These are phyloP conservation scores for Pseudognaphalium luteoalbum DNA, from an alignment of 129 eudicot species.

Conservation along the genomic window DNA sequence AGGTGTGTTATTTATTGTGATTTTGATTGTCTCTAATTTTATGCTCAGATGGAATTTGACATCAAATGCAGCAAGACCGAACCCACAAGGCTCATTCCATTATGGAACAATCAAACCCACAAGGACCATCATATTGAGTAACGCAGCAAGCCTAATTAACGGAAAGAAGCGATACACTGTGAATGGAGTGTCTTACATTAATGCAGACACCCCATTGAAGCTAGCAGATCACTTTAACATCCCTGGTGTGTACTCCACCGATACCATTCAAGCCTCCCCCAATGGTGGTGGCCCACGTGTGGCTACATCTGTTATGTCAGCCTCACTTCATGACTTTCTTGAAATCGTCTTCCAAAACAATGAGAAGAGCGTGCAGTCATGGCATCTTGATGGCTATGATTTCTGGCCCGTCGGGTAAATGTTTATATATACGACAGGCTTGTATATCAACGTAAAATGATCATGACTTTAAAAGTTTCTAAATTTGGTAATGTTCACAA, in stretches of 20 bases:
- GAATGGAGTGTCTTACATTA: conserved; percentile 69
- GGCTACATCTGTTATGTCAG: conserved; percentile 64
- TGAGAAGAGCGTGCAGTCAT: conserved; percentile 68
- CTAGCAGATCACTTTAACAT: conserved; percentile 92
- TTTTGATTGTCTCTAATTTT: conserved; percentile 1
- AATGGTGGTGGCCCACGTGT: conserved; percentile 42
- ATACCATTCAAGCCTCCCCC: conserved; percentile 63
- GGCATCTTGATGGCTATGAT: conserved; percentile 99
- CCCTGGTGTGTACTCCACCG: conserved; percentile 69
- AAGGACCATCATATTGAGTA: conserved; percentile 62
- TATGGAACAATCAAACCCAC: conserved; percentile 69
- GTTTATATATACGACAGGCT: neutral
- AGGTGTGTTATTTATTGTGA: neutral
- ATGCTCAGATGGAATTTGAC: conserved; percentile 81
- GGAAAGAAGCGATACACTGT: conserved; percentile 86
- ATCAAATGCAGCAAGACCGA: conserved; percentile 94
- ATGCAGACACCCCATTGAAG: conserved; percentile 89
- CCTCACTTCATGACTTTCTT: conserved; percentile 66
- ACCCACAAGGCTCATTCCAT: conserved; percentile 95
- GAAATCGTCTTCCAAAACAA: conserved; percentile 88
- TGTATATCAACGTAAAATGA: neutral
- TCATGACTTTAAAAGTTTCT: conserved; percentile 11
- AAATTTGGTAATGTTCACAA: neutral
- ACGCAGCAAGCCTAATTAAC: conserved; percentile 62
- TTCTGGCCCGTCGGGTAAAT: conserved; percentile 95